Evolutionary conservation across 2,329 filamentous ascomycete species (phyloP).

Genomic region (Bipolaris oryzae): DNA sequence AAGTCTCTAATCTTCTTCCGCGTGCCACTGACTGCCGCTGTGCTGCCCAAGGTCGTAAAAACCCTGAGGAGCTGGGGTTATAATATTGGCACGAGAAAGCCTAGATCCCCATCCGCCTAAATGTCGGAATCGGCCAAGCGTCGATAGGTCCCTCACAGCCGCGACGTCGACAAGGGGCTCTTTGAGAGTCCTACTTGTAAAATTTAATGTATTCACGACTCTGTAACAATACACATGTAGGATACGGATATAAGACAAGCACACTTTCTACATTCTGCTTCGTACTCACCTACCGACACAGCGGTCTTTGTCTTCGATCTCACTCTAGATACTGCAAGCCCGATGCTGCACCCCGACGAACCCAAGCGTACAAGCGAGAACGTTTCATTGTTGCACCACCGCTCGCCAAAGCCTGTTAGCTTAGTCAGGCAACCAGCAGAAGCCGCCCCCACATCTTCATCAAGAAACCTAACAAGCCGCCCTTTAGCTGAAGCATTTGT

Average conservation of each 20-base stretch:
- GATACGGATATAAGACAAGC: slow-evolving; percentile 7
- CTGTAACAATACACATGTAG: slow-evolving; percentile 17
- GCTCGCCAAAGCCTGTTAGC: slow-evolving; percentile 9
- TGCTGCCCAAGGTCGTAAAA: slow-evolving; percentile 95
- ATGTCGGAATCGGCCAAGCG: background rate
- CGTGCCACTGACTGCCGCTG: slow-evolving; percentile 87
- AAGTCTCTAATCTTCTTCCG: slow-evolving; percentile 97
- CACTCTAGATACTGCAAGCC: background rate
- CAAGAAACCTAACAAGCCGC: slow-evolving; percentile 5
- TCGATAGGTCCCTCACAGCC: background rate
- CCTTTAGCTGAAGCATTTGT: background rate
- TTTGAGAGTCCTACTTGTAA: slow-evolving; percentile 2
- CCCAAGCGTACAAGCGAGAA: background rate
- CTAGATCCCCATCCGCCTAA: slow-evolving; percentile 28
- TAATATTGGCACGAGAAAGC: slow-evolving; percentile 82
- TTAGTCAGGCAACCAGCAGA: background rate
- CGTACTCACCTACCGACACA: background rate
- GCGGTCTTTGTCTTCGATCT: background rate
- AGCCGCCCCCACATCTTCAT: background rate
- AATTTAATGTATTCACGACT: slow-evolving; percentile 18
- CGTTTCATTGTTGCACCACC: slow-evolving; percentile 11
- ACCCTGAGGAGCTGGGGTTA: slow-evolving; percentile 86
- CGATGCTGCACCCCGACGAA: background rate
- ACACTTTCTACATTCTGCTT: background rate
- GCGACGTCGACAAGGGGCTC: background rate